These are phyloP conservation scores for Peniophora sp. DNA, from an alignment of 1,284 basidiomycete species.

Conservation along the genomic window DNA sequence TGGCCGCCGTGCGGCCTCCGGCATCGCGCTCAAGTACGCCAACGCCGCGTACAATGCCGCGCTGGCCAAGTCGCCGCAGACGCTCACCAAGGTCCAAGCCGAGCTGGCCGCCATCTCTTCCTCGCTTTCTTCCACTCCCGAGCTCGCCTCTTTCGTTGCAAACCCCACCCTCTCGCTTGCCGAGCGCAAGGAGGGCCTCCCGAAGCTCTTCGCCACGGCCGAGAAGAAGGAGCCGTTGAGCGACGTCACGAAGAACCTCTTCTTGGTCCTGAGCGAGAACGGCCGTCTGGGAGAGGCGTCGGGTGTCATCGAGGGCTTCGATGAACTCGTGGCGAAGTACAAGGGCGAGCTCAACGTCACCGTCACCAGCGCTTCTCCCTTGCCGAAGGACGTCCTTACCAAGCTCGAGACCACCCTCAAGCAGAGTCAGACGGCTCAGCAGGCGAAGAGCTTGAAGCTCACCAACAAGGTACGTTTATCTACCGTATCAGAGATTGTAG, in stretches of 20 bases:
- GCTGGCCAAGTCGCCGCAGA: constrained; percentile 74
- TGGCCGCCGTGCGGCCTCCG: constrained; percentile 61
- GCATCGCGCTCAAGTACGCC: constrained; percentile 87
- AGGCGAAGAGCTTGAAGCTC: constrained; percentile 81
- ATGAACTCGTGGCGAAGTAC: constrained; percentile 84
- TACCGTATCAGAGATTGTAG: too few species aligned
- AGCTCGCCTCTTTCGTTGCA: constrained; percentile 63
- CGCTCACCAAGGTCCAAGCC: constrained; percentile 73
- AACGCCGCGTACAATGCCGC: constrained; percentile 91
- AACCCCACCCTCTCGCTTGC: constrained; percentile 86
- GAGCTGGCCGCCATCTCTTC: constrained; percentile 72
- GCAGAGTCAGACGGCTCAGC: constrained; percentile 74
- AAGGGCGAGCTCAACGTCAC: constrained; percentile 91
- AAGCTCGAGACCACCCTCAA: constrained; percentile 81
- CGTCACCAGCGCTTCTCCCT: constrained; percentile 82
- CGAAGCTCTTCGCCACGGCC: constrained; percentile 54
- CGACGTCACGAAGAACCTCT: constrained; percentile 90
- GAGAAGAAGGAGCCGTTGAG: constrained; percentile 73
- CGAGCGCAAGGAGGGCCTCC: constrained; percentile 70
- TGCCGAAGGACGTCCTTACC: constrained; percentile 65
- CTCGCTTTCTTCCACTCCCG: constrained; percentile 57
- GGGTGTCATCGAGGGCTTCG: constrained; percentile 89
- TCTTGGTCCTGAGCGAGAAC: constrained; percentile 89
- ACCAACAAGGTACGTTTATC: constrained; percentile 76
- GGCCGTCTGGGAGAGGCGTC: constrained; percentile 81